Conservation (phyloP, 2,329 filamentous ascomycete species). For the Ceratocystis papillata region DNA sequence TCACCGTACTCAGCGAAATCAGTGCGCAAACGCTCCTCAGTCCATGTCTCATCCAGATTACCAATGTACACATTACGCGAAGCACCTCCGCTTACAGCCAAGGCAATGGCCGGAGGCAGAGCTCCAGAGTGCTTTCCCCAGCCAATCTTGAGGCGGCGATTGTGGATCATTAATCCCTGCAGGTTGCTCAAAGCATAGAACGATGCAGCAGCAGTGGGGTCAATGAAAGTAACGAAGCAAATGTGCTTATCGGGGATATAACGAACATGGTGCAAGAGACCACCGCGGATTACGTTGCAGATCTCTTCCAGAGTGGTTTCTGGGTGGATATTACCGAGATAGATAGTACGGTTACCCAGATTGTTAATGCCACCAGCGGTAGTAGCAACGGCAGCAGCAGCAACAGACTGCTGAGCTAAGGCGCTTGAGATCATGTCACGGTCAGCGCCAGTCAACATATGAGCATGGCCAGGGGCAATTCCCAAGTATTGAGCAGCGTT, state of each 20-base stretch:
- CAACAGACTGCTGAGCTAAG: constrained; percentile 92
- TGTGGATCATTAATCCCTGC: constrained; percentile 98
- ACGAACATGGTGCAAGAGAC: constrained; percentile 91
- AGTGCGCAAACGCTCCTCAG: constrained; percentile 85
- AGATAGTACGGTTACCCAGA: constrained; percentile 92
- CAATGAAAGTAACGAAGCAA: constrained; percentile 98
- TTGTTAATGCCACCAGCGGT: constrained; percentile 96
- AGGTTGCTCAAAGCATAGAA: constrained; percentile 97
- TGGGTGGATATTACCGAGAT: constrained; percentile 95
- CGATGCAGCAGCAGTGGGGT: constrained; percentile 91
- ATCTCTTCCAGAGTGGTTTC: constrained; percentile 99
- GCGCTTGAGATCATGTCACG: constrained; percentile 94
- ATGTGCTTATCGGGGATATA: constrained; percentile 99
- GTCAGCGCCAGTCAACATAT: constrained; percentile 91
- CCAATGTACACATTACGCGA: constrained; percentile 98
- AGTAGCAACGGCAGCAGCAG: constrained; percentile 89
- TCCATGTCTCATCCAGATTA: constrained; percentile 95
- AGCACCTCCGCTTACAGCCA: constrained; percentile 90
- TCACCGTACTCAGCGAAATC: constrained; percentile 97
- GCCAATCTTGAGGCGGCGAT: constrained; percentile 91
- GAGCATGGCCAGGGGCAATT: constrained; percentile 90
- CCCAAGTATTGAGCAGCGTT: constrained; percentile 97
- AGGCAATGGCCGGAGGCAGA: constrained; percentile 84
- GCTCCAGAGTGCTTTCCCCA: constrained; percentile 99
- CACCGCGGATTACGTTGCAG: constrained; percentile 94